phyloP scores from a whole-genome alignment of 2,329 filamentous ascomycete species.

The Cladosporium austrohemisphaericum region DNA sequence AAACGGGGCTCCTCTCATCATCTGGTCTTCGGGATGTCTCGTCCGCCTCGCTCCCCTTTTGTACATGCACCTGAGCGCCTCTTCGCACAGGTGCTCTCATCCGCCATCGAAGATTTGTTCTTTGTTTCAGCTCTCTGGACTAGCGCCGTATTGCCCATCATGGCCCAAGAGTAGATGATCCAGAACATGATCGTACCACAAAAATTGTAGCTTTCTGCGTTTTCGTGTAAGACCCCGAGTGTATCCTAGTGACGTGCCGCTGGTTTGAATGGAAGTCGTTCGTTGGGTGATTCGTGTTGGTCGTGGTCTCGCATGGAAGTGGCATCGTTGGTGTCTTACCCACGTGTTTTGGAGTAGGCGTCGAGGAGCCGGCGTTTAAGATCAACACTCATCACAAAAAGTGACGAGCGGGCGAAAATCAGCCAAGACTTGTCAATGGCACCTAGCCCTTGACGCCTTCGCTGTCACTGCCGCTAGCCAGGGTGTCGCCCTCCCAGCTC shows the following conservation, averaged over 20 bases:
- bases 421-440: constrained; percentile 2
- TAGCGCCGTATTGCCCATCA: constrained; percentile 16
- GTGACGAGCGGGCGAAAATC: background rate
- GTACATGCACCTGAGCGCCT: background rate
- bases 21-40: background rate
- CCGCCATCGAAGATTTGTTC: background rate
- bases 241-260: too few relatives aligned
- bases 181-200: too few relatives aligned
- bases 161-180: background rate
- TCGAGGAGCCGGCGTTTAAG: too few relatives aligned
- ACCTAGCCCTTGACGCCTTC: constrained; percentile 28
- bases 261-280: too few relatives aligned
- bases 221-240: too few relatives aligned
- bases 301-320: too few relatives aligned
- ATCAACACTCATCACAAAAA: too few relatives aligned
- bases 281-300: too few relatives aligned
- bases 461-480: constrained; percentile 44
- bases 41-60: background rate
- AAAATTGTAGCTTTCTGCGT: too few relatives aligned
- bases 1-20: background rate
- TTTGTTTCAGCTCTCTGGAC: constrained; percentile 1
- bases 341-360: too few relatives aligned
- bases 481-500: constrained; percentile 56
- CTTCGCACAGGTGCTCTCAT: background rate
- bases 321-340: too few relatives aligned